Evolutionary conservation across 2,329 filamentous ascomycete species (phyloP), one percentile per base, ranked within the genome.

Genomic region (Epichloe elymi): DNA sequence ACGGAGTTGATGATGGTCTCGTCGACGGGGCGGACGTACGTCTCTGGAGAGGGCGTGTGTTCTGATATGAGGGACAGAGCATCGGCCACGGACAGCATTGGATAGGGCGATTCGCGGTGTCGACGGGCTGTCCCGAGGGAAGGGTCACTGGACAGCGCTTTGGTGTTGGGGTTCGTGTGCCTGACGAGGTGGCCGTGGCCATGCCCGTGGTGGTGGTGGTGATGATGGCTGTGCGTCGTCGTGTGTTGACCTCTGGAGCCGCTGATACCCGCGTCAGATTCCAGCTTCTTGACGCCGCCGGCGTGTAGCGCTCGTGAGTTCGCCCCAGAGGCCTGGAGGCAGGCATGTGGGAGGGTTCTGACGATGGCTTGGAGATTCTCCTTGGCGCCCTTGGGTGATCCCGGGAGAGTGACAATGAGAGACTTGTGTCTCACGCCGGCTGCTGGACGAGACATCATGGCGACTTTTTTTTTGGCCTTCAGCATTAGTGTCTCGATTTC

Each of bases 311-410:
- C 66, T 58, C 93, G 78, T 0, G 93, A 97, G 61, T 95, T 81
- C 14, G 80, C 82, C 1, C 91, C 93, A 0, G 86, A 81, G 30
- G 88, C 86, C 70, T 97, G 91, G 7, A 86, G 71, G 58, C 93
- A 98, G n/a, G 93, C 93, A 68, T 98, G 93, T 0, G 91, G 90
- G 5, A 98, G 70, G n/a, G 91, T 81, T 63, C 89, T 94, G 55
- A 98, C 72, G 6, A 98, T 75, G 1, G 90, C 83, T 61, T 93
- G 82, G 0, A 98, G 76, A 62, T 97, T 98, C 70, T 98, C 93
- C 61, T 82, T 87, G 8, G 93, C 93, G 1, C 90, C 93, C 65
- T 97, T 97, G 0, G 93, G 93, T 0, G 91, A 97, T 1, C 93
- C 93, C 0, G 93, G 3, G 3, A 98, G 72, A 0, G 93, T 98